Conservation (phyloP, 768 basidiomycete species). For the Gymnopilus dilepis region DNA sequence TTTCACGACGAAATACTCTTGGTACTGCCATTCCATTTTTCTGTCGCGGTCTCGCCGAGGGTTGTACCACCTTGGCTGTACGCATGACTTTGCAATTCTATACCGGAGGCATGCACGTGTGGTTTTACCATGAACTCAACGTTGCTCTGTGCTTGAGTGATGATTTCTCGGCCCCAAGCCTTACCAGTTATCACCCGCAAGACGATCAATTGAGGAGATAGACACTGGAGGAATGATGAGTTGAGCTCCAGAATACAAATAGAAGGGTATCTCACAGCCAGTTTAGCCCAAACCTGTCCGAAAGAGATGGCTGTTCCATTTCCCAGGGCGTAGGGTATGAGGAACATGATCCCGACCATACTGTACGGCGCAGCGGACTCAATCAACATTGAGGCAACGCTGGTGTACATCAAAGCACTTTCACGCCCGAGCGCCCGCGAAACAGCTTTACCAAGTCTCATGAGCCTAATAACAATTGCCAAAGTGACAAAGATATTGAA, state of each 20-base stretch:
- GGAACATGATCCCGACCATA: constrained; percentile 41
- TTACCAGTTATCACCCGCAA: constrained; percentile 30
- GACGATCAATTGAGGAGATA: constrained; percentile 31
- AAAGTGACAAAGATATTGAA: constrained; percentile 48
- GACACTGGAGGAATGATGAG: constrained; percentile 18
- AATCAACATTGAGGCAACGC: constrained; percentile 41
- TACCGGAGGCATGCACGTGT: constrained; percentile 21
- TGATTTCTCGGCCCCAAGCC: constrained; percentile 29
- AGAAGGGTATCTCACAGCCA: constrained; percentile 38
- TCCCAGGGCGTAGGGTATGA: constrained; percentile 42
- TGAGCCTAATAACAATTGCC: constrained; percentile 44
- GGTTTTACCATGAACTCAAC: constrained; percentile 26
- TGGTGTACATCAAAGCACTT: constrained; percentile 41
- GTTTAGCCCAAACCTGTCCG: constrained; percentile 47
- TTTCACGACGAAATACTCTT: constrained; percentile 22
- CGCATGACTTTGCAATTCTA: constrained; percentile 25
- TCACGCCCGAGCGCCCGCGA: constrained; percentile 34
- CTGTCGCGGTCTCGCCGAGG: constrained; percentile 21
- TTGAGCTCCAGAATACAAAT: neutral
- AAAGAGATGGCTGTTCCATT: constrained; percentile 40
- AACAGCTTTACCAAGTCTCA: constrained; percentile 34
- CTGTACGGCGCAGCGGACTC: constrained; percentile 48
- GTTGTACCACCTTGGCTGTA: constrained; percentile 29
- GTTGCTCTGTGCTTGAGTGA: constrained; percentile 29
- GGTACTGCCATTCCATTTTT: constrained; percentile 29